These are phyloP conservation scores for Lithocarpus polystachyus DNA, from an alignment of 306 rosid species.

Conservation along the genomic window DNA sequence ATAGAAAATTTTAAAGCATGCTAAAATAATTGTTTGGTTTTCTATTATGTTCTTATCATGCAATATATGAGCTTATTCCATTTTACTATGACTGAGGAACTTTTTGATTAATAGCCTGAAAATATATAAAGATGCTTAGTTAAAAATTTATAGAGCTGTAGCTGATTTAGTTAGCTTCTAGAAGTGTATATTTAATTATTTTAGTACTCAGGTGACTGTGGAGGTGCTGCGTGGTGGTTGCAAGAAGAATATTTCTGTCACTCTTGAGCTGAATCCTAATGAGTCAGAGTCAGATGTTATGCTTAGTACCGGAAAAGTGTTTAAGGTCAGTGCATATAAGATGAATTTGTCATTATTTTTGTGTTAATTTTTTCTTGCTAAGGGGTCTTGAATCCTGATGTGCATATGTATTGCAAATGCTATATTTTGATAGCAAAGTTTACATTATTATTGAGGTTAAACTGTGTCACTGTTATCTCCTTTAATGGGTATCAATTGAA, in stretches of 20 bases:
- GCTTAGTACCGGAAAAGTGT: not conserved
- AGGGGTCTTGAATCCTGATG: not conserved
- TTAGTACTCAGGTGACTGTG: constrained; percentile 59
- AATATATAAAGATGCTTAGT: too few species aligned
- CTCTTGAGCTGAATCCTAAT: constrained; percentile 83
- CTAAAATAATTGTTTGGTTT: too few species aligned
- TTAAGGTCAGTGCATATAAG: not conserved
- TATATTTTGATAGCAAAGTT: not conserved
- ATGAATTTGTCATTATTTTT: not conserved
- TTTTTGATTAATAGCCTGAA: too few species aligned
- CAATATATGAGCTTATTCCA: too few species aligned
- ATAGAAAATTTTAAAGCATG: too few species aligned
- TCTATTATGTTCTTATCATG: too few species aligned
- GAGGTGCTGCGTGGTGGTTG: constrained; percentile 95
- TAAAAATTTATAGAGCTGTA: too few species aligned
- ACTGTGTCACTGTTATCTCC: not conserved
- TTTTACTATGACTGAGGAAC: too few species aligned
- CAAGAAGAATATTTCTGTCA: constrained; percentile 83
- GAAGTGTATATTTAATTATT: not conserved
- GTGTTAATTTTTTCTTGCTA: not conserved
- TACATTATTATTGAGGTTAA: not conserved
- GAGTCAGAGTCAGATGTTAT: constrained; percentile 45
- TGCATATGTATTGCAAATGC: constrained; percentile 11
- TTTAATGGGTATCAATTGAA: not conserved
- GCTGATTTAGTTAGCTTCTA: too few species aligned